phyloP scores from a whole-genome alignment of 2,329 filamentous ascomycete genomes.

The Claviceps fusiformis region DNA sequence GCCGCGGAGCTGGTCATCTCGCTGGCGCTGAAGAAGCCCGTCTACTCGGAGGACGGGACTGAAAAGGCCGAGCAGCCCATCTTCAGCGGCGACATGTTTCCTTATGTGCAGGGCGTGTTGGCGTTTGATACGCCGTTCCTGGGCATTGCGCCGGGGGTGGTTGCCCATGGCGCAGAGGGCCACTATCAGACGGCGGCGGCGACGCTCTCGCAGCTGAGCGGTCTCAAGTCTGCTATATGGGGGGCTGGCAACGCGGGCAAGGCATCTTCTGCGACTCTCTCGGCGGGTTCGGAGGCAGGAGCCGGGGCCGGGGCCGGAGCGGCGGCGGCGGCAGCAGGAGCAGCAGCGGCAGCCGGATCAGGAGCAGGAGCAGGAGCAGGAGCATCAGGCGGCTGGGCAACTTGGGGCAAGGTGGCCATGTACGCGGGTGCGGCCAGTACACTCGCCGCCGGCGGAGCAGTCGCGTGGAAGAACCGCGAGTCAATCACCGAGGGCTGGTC shows the following conservation, averaged over 20 bases:
- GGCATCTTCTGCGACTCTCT: not conserved
- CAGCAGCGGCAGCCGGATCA: no score
- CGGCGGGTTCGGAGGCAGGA: constrained; percentile 7
- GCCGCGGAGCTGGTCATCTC: constrained; percentile 76
- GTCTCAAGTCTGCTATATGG: constrained; percentile 56
- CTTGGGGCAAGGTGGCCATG: constrained; percentile 76
- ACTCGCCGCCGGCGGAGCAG: constrained; percentile 67
- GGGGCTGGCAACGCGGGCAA: constrained; percentile 11
- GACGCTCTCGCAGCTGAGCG: constrained; percentile 52
- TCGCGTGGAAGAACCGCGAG: constrained; percentile 75
- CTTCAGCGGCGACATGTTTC: constrained; percentile 69
- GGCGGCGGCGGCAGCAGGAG: not conserved
- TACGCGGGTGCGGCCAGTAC: constrained; percentile 74
- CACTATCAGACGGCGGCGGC: constrained; percentile 63
- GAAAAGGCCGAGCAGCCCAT: constrained; percentile 17
- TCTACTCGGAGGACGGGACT: constrained; percentile 32
- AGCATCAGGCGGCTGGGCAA: constrained; percentile 44
- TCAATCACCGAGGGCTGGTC: constrained; percentile 61
- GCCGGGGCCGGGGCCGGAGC: not conserved
- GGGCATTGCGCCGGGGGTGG: constrained; percentile 65
- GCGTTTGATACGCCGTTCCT: constrained; percentile 92
- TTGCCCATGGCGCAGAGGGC: constrained; percentile 76
- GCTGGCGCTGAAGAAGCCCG: constrained; percentile 44
- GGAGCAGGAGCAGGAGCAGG: not conserved
- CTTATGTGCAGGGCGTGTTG: constrained; percentile 77